phyloP scores from a whole-genome alignment of 176 grass and related monocot species.

The Dactylis glomerata region DNA sequence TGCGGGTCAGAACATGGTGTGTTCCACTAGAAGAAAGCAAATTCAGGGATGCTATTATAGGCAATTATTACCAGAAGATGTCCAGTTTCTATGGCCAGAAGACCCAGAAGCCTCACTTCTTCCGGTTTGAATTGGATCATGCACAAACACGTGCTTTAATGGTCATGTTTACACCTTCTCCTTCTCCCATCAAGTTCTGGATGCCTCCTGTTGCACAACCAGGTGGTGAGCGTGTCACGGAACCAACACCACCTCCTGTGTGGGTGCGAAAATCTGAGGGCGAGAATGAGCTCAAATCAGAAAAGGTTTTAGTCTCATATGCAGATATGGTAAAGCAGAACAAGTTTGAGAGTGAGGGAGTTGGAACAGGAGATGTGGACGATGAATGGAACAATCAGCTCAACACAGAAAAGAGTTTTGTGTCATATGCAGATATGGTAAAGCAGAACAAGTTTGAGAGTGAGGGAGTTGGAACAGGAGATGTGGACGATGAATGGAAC shows the following conservation, averaged over 20 bases:
- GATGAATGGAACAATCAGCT: neutral
- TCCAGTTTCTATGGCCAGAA: constrained; percentile 11
- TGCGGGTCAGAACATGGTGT: constrained; percentile 51
- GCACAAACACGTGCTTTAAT: constrained; percentile 58
- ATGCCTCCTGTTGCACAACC: constrained; percentile 24
- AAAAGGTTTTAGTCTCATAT: constrained; percentile 32
- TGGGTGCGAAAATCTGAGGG: neutral
- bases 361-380: constrained; percentile 5
- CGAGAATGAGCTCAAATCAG: neutral
- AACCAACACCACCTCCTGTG: neutral
- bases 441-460: constrained; percentile 19
- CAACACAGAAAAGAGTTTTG: constrained; percentile 5
- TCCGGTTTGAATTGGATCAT: constrained; percentile 91
- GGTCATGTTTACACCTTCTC: constrained; percentile 53
- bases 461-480: constrained; percentile 5
- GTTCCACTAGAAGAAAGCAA: constrained; percentile 52
- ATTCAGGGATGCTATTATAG: constrained; percentile 65
- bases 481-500: neutral
- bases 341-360: neutral
- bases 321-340: constrained; percentile 43
- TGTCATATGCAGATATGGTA: constrained; percentile 46
- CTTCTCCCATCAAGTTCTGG: constrained; percentile 45
- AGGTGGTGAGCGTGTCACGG: constrained; percentile 1
- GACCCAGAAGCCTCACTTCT: constrained; percentile 41
- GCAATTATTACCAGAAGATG: constrained; percentile 65